phyloP scores from a whole-genome alignment of 345 rosid species.

The Murraya paniculata region DNA sequence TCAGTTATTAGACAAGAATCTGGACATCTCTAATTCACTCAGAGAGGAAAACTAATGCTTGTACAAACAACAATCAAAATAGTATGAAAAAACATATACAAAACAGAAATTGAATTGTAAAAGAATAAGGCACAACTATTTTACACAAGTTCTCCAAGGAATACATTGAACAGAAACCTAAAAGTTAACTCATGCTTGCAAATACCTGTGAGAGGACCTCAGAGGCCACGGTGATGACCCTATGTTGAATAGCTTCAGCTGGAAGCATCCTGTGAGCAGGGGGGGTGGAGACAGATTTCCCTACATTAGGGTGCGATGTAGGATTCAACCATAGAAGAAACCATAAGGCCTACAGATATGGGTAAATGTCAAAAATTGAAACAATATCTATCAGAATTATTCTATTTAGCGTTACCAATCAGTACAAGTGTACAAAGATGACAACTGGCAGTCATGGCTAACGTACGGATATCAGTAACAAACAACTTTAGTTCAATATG shows the following conservation, averaged over 20 bases:
- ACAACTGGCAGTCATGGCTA: background rate
- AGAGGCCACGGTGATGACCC: constrained; percentile 72
- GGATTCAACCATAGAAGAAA: constrained; percentile 90
- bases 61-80: background rate
- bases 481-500: background rate
- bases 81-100: background rate
- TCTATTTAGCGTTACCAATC: background rate
- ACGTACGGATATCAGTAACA: background rate
- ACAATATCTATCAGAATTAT: background rate
- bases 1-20: background rate
- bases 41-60: background rate
- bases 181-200: constrained; percentile 15
- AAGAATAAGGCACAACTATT: background rate
- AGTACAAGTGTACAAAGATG: background rate
- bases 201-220: constrained; percentile 94
- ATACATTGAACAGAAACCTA: background rate
- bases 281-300: constrained; percentile 40
- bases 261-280: constrained; percentile 48
- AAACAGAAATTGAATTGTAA: background rate
- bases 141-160: background rate
- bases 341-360: constrained; percentile 77
- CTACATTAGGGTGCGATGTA: constrained; percentile 39
- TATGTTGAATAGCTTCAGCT: constrained; percentile 58
- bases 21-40: background rate
- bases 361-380: constrained; percentile 1